These are phyloP conservation scores for Pyricularia pennisetigena DNA, from an alignment of 2,329 filamentous ascomycete species.

Conservation along the genomic window DNA sequence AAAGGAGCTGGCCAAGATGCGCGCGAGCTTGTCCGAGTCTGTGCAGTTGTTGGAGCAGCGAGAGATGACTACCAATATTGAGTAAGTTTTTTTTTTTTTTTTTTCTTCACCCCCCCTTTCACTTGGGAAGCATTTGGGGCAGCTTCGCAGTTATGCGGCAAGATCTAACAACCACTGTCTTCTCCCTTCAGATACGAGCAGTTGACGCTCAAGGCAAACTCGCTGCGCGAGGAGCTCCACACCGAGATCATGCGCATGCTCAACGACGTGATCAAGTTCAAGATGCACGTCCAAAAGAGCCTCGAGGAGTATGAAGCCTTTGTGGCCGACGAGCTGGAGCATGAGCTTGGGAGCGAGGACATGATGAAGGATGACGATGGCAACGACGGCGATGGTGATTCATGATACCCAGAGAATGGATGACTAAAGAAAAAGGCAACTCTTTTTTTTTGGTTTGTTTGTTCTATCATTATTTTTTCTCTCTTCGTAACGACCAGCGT, in stretches of 20 bases:
- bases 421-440: slow-evolving; percentile 17
- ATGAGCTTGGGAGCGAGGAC: slow-evolving; percentile 62
- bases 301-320: slow-evolving; percentile 93
- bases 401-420: slow-evolving; percentile 40
- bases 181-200: slow-evolving; percentile 65
- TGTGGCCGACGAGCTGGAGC: slow-evolving; percentile 86
- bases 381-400: neutral
- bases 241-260: slow-evolving; percentile 93
- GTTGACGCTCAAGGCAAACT: slow-evolving; percentile 70
- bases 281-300: slow-evolving; percentile 88
- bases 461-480: neutral
- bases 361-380: slow-evolving; percentile 22
- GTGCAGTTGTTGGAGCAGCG: slow-evolving; percentile 88
- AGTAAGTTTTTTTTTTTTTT: slow-evolving; percentile 47
- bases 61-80: slow-evolving; percentile 93
- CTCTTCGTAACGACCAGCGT: neutral
- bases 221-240: slow-evolving; percentile 92
- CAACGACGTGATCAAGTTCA: slow-evolving; percentile 97
- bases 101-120: neutral
- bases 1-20: slow-evolving; percentile 92
- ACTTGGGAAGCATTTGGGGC: neutral
- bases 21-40: slow-evolving; percentile 70
- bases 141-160: neutral
- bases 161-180: neutral
- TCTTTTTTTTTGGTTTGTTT: neutral